These are phyloP conservation scores for Aspergillus indologenus DNA, from an alignment of 495 filamentous ascomycete species.

Conservation along the genomic window DNA sequence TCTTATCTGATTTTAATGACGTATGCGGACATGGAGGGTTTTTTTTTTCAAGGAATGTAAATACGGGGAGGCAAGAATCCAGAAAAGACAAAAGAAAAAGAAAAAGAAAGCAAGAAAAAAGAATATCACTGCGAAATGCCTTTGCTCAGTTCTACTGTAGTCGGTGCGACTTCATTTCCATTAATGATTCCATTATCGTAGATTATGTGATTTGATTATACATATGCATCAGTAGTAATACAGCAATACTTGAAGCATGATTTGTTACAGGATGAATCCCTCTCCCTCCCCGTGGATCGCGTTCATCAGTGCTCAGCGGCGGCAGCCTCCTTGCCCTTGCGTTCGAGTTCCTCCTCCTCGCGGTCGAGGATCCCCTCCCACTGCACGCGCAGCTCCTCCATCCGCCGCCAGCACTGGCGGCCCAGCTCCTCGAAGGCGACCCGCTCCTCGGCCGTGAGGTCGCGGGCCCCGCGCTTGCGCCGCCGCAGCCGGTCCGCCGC, in stretches of 20 bases:
- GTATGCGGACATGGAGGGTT: constrained; percentile 26
- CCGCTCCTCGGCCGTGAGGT: constrained; percentile 61
- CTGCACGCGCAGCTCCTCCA: constrained; percentile 74
- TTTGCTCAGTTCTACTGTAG: too few relatives aligned
- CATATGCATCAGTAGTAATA: background rate
- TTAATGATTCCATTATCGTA: background rate
- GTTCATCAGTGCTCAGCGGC: background rate
- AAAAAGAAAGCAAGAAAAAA: too few relatives aligned
- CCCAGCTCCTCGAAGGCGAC: constrained; percentile 74
- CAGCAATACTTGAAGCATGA: too few relatives aligned
- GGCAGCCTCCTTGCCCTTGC: background rate
- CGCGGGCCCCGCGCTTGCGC: constrained; percentile 52
- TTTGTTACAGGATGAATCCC: too few relatives aligned
- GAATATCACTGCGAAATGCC: too few relatives aligned
- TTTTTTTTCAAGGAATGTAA: constrained; percentile 41
- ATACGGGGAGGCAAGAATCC: constrained; percentile 26
- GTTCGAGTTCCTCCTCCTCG: constrained; percentile 24
- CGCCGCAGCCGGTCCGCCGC: constrained; percentile 48
- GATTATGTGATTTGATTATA: too few relatives aligned
- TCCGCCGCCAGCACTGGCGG: constrained; percentile 69
- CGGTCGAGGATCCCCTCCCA: constrained; percentile 68
- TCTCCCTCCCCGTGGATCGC: too few relatives aligned
- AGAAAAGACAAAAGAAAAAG: constrained; percentile 11
- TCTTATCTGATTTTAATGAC: constrained; percentile 27
- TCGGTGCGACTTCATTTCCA: too few relatives aligned